Conservation (phyloP, 169 alveolate species). For the Plasmodium chabaudi region DNA sequence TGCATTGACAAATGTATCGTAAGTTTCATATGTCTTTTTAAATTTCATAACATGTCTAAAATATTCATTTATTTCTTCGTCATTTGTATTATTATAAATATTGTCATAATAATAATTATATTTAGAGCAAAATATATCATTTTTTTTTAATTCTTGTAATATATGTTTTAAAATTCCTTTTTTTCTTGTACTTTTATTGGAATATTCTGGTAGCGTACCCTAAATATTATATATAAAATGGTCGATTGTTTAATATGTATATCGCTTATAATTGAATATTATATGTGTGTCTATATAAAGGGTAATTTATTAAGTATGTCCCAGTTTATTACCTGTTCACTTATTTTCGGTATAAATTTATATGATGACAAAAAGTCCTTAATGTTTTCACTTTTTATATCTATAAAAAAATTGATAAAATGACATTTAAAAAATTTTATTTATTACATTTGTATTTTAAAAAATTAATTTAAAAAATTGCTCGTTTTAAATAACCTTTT, state of each 20-base stretch:
- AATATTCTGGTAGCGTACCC: conserved; percentile 18
- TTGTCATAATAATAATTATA: conserved; percentile 58
- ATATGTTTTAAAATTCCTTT: conserved; percentile 52
- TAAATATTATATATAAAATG: not conserved
- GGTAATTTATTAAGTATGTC: not conserved
- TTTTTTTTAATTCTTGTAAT: conserved; percentile 25
- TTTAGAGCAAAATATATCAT: conserved; percentile 13
- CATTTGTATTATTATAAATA: conserved; percentile 47
- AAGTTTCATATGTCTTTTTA: conserved; percentile 14
- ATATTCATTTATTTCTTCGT: conserved; percentile 38
- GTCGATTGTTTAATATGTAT: too few relatives aligned
- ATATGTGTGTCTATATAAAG: too few relatives aligned
- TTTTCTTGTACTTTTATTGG: conserved; percentile 50
- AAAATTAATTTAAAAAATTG: not conserved
- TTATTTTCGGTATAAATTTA: conserved; percentile 54
- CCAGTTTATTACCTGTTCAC: conserved; percentile 22
- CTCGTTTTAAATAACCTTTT: conserved; percentile 38
- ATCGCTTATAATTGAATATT: too few relatives aligned
- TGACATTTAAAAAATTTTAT: not conserved
- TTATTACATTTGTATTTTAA: not conserved
- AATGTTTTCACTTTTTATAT: conserved; percentile 47
- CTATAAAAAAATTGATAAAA: conserved; percentile 10
- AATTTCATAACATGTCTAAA: conserved; percentile 23
- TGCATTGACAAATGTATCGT: conserved; percentile 38
- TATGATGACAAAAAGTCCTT: conserved; percentile 69